These are phyloP conservation scores for Lactarius sp. DNA, from an alignment of 768 basidiomycete genomes.

Conservation along the genomic window DNA sequence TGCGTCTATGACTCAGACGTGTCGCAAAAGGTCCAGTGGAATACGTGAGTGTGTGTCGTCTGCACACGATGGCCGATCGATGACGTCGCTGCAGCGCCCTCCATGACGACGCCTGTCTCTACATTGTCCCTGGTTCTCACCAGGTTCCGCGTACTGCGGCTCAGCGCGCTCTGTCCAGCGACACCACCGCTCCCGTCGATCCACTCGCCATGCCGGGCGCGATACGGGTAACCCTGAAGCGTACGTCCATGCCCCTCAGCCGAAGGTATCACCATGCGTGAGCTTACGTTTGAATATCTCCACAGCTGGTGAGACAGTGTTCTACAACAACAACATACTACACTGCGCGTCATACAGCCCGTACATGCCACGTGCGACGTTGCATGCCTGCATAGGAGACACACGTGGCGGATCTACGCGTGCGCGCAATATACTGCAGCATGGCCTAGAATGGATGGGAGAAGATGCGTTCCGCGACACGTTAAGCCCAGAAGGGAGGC, in stretches of 20 bases:
- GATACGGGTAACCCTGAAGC: conserved; percentile 48
- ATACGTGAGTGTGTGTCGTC: conserved; percentile 47
- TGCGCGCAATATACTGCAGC: conserved; percentile 71
- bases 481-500: conserved; percentile 42
- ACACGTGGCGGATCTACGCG: conserved; percentile 54
- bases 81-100: conserved; percentile 45
- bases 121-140: conserved; percentile 67
- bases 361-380: conserved; percentile 48
- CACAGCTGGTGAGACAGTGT: conserved; percentile 67
- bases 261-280: not conserved
- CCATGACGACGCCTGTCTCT: conserved; percentile 64
- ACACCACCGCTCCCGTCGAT: conserved; percentile 45
- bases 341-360: conserved; percentile 66
- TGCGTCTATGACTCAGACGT: not conserved
- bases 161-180: conserved; percentile 54
- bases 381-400: conserved; percentile 67
- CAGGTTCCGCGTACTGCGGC: conserved; percentile 47
- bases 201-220: conserved; percentile 70
- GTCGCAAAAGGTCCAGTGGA: conserved; percentile 64
- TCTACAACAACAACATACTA: conserved; percentile 76
- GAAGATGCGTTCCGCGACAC: conserved; percentile 42
- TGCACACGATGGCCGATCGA: not conserved
- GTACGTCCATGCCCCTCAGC: conserved; percentile 34
- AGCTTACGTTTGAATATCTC: not conserved
- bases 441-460: conserved; percentile 68